phyloP scores from a whole-genome alignment of 805 yeast genomes.

The Saccharomycopsis fibuligera region DNA sequence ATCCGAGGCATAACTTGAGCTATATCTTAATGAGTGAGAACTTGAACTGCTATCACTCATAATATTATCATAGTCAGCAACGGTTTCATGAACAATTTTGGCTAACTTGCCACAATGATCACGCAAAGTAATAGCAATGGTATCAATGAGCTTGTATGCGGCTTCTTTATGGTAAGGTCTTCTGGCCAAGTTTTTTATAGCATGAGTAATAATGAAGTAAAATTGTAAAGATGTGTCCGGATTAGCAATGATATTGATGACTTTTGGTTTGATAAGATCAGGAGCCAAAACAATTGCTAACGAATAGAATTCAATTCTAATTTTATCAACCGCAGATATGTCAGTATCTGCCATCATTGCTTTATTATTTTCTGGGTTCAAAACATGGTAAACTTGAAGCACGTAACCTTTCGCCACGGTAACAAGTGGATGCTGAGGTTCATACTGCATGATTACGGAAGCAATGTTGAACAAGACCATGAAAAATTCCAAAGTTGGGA shows the following conservation, averaged over 20 bases:
- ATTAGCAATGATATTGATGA: conserved; percentile 16
- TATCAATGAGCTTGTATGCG: conserved; percentile 14
- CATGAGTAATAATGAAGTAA: conserved; percentile 15
- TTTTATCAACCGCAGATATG: conserved; percentile 16
- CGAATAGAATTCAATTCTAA: conserved; percentile 18
- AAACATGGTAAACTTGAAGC: conserved; percentile 7
- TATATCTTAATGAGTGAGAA: conserved; percentile 7
- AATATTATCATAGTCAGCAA: conserved; percentile 14
- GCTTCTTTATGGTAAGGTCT: conserved; percentile 16
- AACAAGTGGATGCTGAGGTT: conserved; percentile 16
- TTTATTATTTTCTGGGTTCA: conserved; percentile 13
- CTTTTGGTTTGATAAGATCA: conserved; percentile 19
- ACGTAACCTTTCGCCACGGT: conserved; percentile 10
- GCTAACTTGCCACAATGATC: conserved; percentile 14
- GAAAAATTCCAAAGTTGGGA: conserved; percentile 19
- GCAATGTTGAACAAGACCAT: conserved; percentile 16
- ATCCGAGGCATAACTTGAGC: not conserved
- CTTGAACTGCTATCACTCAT: conserved; percentile 10
- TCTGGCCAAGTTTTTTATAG: conserved; percentile 10
- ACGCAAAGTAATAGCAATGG: conserved; percentile 18
- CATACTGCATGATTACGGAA: conserved; percentile 15
- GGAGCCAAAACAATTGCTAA: conserved; percentile 18
- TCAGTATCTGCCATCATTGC: conserved; percentile 11
- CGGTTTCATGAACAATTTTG: conserved; percentile 18
- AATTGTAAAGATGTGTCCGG: conserved; percentile 18